Percentiles rank a stretch among this genome's conserved stretches.
Conservation (phyloP, 441 rosid genomes). For the Adansonia rubrostipa region DNA sequence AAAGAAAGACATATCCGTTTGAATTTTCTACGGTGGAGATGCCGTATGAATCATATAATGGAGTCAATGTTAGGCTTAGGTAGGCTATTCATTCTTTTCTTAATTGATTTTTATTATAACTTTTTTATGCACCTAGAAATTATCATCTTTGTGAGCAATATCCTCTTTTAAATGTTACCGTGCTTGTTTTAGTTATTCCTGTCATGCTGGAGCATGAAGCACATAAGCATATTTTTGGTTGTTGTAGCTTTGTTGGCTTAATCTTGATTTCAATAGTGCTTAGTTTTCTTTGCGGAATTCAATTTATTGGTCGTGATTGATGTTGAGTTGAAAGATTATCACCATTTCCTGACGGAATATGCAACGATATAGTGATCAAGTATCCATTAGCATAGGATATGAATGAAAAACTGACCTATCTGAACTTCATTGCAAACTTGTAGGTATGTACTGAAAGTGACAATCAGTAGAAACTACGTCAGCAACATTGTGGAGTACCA, state of each 20-base stretch:
- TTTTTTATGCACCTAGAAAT: not conserved
- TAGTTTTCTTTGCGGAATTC: not conserved
- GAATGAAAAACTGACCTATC: not conserved
- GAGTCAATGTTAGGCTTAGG: constrained; percentile 32
- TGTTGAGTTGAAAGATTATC: constrained; percentile 1
- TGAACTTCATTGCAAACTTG: constrained; percentile 5
- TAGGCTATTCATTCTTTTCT: constrained; percentile 19
- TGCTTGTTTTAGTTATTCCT: not conserved
- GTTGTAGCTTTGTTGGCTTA: constrained; percentile 3
- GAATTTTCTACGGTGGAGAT: constrained; percentile 32
- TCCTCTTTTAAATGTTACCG: not conserved
- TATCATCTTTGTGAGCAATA: not conserved
- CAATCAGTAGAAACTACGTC: constrained; percentile 32
- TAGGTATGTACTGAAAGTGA: constrained; percentile 30
- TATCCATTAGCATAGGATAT: not conserved
- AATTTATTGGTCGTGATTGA: not conserved
- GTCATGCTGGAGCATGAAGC: constrained; percentile 9
- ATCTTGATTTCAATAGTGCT: not conserved
- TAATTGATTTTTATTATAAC: not conserved
- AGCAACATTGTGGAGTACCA: constrained; percentile 32
- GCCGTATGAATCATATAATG: constrained; percentile 28
- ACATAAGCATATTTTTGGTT: not conserved
- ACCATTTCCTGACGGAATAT: not conserved
- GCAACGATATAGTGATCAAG: not conserved
- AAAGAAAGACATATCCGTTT: constrained; percentile 30